Evolutionary conservation across 495 filamentous ascomycete genomes (phyloP).

Genomic region (Penicillium canariense): DNA sequence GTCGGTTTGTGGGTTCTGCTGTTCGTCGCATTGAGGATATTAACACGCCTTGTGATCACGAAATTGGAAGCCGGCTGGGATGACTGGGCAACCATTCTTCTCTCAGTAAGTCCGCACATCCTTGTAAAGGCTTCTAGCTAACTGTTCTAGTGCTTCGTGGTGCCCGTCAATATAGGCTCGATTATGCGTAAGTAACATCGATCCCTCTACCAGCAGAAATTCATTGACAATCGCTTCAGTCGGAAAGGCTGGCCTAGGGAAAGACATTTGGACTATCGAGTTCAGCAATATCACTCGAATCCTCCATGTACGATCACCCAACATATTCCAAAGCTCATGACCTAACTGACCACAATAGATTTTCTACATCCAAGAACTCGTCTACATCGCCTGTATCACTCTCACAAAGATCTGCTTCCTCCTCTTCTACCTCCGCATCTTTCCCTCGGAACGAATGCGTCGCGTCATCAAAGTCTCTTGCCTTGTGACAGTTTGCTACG

Average conservation of each 20-base stretch:
- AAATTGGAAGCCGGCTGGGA: conserved; percentile 9
- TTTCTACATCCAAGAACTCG: conserved; percentile 19
- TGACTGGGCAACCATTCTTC: conserved; percentile 7
- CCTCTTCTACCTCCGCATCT: conserved; percentile 35
- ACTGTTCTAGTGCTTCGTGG: background rate
- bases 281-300: conserved; percentile 13
- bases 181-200: background rate
- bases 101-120: background rate
- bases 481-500: conserved; percentile 28
- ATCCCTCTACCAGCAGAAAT: background rate
- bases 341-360: conserved; percentile 1
- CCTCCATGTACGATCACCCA: conserved; percentile 11
- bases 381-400: conserved; percentile 16
- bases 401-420: conserved; percentile 21
- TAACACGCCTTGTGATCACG: background rate
- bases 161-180: conserved; percentile 1
- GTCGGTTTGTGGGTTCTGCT: background rate
- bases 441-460: conserved; percentile 25
- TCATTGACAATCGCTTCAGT: conserved; percentile 4
- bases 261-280: conserved; percentile 20
- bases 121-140: background rate
- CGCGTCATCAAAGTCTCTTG: conserved; percentile 22
- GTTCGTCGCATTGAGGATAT: conserved; percentile 4
- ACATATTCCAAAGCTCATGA: background rate
- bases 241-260: conserved; percentile 17